phyloP scores from a whole-genome alignment of 2,329 filamentous ascomycete species.

The Zasmidium angulare region DNA sequence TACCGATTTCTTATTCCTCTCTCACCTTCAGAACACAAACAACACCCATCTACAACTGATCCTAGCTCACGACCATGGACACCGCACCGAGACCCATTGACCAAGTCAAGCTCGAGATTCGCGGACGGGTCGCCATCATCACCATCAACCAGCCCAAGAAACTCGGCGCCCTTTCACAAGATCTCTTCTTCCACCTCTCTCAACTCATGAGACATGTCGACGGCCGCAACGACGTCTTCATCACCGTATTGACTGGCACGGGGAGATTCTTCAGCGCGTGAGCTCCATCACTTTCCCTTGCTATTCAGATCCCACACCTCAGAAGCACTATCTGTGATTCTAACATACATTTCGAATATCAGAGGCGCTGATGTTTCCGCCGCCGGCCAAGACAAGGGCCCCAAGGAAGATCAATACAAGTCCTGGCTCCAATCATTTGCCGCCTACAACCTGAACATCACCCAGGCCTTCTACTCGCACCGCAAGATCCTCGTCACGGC shows the following conservation, averaged over 20 bases:
- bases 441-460: constrained; percentile 80
- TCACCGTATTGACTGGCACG: constrained; percentile 81
- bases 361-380: constrained; percentile 79
- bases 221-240: constrained; percentile 72
- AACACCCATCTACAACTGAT: neutral
- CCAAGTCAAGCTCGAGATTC: constrained; percentile 53
- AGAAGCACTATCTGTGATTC: no score
- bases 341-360: constrained; percentile 12
- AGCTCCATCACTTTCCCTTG: constrained; percentile 27
- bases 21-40: neutral
- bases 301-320: no score
- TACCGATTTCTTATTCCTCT: neutral
- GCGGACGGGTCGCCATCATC: constrained; percentile 74
- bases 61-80: constrained; percentile 14
- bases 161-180: constrained; percentile 75
- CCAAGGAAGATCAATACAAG: constrained; percentile 43
- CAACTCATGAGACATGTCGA: constrained; percentile 75
- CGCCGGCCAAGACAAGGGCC: constrained; percentile 35
- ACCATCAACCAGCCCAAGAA: constrained; percentile 83
- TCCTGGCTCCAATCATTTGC: constrained; percentile 72
- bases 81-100: constrained; percentile 18
- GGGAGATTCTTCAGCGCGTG: constrained; percentile 87
- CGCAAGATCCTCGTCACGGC: constrained; percentile 90
- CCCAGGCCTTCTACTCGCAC: constrained; percentile 87
- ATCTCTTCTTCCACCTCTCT: constrained; percentile 67